phyloP scores from a whole-genome alignment of 441 rosid species.

The Gossypium davidsonii region DNA sequence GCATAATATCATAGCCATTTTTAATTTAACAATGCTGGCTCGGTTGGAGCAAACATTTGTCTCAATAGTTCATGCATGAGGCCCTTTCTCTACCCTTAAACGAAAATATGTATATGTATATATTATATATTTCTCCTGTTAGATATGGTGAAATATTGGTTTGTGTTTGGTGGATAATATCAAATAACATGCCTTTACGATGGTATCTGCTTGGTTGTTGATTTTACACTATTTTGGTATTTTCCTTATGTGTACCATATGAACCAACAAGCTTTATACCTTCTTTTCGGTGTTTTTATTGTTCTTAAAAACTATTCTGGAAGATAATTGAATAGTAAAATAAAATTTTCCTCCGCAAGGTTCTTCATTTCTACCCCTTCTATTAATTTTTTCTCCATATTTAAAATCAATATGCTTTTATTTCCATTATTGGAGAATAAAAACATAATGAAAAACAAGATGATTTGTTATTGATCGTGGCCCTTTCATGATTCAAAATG shows the following conservation, averaged over 20 bases:
- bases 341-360: background rate
- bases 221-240: background rate
- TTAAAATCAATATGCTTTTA: background rate
- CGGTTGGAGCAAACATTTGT: background rate
- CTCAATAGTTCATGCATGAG: background rate
- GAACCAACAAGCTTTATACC: background rate
- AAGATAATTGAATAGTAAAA: background rate
- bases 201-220: background rate
- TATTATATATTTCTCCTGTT: conserved; percentile 4
- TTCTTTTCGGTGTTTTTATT: background rate
- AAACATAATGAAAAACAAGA: background rate
- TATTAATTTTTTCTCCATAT: background rate
- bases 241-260: background rate
- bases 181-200: background rate
- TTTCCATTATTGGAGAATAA: conserved; percentile 6
- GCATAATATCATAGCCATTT: background rate
- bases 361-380: background rate
- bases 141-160: background rate
- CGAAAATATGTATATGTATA: background rate
- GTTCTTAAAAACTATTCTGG: background rate
- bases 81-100: background rate
- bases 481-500: background rate
- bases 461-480: background rate
- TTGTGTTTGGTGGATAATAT: background rate
- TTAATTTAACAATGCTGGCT: background rate